Percentiles rank a stretch among this genome's conserved stretches.
phyloP scores from a whole-genome alignment of 345 rosid genomes.

The Euphorbia peplus region DNA sequence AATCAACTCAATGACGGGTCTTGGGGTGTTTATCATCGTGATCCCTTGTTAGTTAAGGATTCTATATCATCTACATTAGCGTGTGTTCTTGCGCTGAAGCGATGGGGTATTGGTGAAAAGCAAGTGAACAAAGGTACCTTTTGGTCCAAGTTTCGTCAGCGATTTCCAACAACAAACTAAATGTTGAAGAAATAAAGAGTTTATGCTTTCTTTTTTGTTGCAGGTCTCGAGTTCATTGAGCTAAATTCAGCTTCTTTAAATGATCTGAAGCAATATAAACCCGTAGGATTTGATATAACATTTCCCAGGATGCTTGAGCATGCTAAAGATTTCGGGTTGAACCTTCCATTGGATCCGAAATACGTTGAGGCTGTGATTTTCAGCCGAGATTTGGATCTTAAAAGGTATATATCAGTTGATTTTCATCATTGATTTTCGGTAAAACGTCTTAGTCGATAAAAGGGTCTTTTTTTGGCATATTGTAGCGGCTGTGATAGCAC shows the following conservation, averaged over 20 bases:
- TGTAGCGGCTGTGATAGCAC: conserved; percentile 28
- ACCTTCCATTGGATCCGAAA: conserved; percentile 48
- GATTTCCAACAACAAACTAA: neutral
- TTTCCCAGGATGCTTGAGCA: conserved; percentile 78
- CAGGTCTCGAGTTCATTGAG: conserved; percentile 74
- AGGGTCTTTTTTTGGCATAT: conserved; percentile 12
- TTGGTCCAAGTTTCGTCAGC: neutral
- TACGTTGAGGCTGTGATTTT: conserved; percentile 45
- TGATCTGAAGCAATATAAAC: conserved; percentile 54
- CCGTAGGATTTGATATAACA: conserved; percentile 74
- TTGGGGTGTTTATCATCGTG: conserved; percentile 57
- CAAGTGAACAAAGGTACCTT: conserved; percentile 55
- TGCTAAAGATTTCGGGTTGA: conserved; percentile 59
- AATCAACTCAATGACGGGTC: conserved; percentile 79
- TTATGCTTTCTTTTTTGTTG: conserved; percentile 16
- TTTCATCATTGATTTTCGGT: neutral
- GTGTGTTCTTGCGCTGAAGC: conserved; percentile 67
- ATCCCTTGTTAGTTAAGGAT: conserved; percentile 55
- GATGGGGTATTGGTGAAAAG: conserved; percentile 68
- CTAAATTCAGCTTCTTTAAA: conserved; percentile 47
- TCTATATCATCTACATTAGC: conserved; percentile 71
- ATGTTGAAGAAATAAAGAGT: conserved; percentile 5
- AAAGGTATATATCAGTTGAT: conserved; percentile 36
- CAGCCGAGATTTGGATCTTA: conserved; percentile 53
- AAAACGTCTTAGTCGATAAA: neutral